Evolutionary conservation across 495 filamentous ascomycete species (phyloP).

Genomic region (Annulohypoxylon stygium): DNA sequence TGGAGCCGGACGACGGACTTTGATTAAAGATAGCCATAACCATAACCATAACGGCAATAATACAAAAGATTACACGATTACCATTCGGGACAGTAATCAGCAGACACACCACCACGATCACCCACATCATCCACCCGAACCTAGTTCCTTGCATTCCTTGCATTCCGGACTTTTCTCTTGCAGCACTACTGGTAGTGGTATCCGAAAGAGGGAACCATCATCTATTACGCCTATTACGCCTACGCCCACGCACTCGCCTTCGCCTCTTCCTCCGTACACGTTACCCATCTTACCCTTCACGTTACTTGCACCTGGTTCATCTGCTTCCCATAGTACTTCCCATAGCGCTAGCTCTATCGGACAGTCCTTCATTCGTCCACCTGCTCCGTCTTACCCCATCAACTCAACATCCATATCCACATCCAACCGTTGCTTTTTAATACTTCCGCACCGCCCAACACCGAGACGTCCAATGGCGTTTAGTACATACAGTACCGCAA

Average conservation of each 20-base stretch:
- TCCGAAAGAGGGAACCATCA: slow-evolving; percentile 50
- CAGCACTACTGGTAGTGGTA: slow-evolving; percentile 49
- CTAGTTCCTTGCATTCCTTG: slow-evolving; percentile 49
- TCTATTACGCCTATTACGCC: background rate
- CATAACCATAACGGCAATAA: slow-evolving; percentile 34
- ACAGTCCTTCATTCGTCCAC: slow-evolving; percentile 43
- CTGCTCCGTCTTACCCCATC: slow-evolving; percentile 44
- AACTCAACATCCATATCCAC: slow-evolving; percentile 34
- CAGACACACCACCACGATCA: slow-evolving; percentile 39
- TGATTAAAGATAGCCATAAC: slow-evolving; percentile 27
- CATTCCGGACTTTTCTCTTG: slow-evolving; percentile 53
- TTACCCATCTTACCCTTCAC: slow-evolving; percentile 36
- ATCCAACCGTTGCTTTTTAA: slow-evolving; percentile 48
- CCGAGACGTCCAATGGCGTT: slow-evolving; percentile 63
- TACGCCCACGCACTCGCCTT: background rate
- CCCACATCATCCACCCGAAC: slow-evolving; percentile 43
- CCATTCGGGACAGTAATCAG: slow-evolving; percentile 46
- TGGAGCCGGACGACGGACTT: slow-evolving; percentile 38
- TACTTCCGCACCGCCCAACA: slow-evolving; percentile 39
- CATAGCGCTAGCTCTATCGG: slow-evolving; percentile 38
- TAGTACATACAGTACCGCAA: slow-evolving; percentile 58
- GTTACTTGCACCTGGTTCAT: slow-evolving; percentile 29
- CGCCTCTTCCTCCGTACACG: slow-evolving; percentile 36
- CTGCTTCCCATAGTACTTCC: slow-evolving; percentile 22
- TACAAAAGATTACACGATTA: slow-evolving; percentile 43